Base-by-base conservation (phyloP, 495 filamentous ascomycete species). In the Aspergillus heteromorphus region DNA sequence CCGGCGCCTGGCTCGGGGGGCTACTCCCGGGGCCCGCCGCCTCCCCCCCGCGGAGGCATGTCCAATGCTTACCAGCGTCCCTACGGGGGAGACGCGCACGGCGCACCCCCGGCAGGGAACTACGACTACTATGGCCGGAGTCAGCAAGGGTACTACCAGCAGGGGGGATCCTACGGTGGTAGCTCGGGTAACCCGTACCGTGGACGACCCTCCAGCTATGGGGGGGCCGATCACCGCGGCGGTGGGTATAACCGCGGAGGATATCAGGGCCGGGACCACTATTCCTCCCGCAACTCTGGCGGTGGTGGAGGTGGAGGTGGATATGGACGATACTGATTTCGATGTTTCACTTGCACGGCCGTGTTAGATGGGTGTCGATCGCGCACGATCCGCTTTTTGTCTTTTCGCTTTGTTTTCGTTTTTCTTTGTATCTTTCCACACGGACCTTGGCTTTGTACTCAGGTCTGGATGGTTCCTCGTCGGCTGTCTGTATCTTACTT, bases 1-100 rank as follows among this genome's bases (percentile, higher is more conserved):
- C 71, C 73, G 38, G 57, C 23, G 6, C 62, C 63, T 27, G 68
- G 71, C 7, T 55, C 61, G 36, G 65, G 57, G 20, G 65, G 69
- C 41, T 74, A 65, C 51, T 72, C 65, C 21, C 58, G 72, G 42
- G 72, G 73, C 10, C 74, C 73, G 20, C 74, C 74, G 29, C 68
- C 69, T 8, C 70, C 74, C 50, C 67, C 71, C 13, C 72, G 72
- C 31, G 74, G 73, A 49, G 69, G 70, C 25, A 62, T 59, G 59
- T 58, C 55, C 30, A 25, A 68, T 42, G 58, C 60, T 48, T 67
- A 66, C 21, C 60, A 60, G 4, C 54, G 51, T 9, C 36, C 54
- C 17, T 47, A 45, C 17, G 11, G 17, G 11, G 53, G 54, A 13
- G 31, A 64, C 6, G 59, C 66, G 25, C 62, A 62, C 18, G 59